These are phyloP conservation scores for Moricandia moricandioides DNA, from an alignment of 345 rosid species.

Conservation along the genomic window DNA sequence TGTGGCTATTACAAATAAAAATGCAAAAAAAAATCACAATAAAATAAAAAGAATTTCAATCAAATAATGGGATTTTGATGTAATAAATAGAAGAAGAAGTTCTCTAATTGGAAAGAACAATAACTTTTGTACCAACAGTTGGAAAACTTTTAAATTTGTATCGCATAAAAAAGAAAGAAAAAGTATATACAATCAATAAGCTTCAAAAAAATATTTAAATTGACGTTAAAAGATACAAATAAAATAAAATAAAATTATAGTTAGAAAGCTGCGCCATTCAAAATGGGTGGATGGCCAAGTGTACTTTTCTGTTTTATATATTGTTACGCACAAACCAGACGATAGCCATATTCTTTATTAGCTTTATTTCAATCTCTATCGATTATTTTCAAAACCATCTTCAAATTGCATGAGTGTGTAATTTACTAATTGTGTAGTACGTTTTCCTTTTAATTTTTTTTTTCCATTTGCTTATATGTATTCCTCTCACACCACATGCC, in stretches of 20 bases:
- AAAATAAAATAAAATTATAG: background rate
- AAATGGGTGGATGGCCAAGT: constrained; percentile 22
- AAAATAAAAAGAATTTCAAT: background rate
- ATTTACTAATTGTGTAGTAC: background rate
- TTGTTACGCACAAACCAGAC: background rate
- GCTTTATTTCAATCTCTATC: background rate
- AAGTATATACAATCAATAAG: background rate
- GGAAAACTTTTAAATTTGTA: background rate
- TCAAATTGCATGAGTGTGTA: background rate
- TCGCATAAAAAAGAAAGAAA: background rate
- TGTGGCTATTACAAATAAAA: constrained; percentile 1
- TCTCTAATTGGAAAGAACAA: constrained; percentile 6
- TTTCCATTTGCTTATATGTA: background rate
- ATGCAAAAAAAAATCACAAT: background rate
- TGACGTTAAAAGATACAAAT: background rate
- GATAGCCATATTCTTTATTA: background rate
- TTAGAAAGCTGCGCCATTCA: constrained; percentile 26
- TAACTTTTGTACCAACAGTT: background rate
- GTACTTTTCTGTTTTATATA: constrained; percentile 11
- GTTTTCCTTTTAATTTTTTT: background rate
- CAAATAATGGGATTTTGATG: constrained; percentile 8
- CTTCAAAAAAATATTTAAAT: background rate
- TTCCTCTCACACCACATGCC: background rate
- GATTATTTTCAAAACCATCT: background rate
- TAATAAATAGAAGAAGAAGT: background rate